Evolutionary conservation across 2,329 filamentous ascomycete species (phyloP).

Genomic region (Ilyonectria robusta): DNA sequence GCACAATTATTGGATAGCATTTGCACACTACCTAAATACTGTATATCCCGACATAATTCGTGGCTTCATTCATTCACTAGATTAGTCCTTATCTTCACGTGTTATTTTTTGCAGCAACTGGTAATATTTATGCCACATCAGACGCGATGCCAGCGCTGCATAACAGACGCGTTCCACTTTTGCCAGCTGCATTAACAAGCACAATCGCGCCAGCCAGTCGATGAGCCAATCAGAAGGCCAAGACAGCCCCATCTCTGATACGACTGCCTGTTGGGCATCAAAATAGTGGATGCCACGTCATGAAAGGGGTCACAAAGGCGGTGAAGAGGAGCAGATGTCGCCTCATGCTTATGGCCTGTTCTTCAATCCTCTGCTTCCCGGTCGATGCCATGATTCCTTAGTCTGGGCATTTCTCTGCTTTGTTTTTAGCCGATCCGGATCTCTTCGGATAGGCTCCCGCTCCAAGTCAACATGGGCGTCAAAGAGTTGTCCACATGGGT

Average conservation of each 20-base stretch:
- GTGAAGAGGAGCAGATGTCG: not conserved
- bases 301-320: not conserved
- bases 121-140: too few relatives aligned
- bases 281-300: conserved; percentile 3
- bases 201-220: too few relatives aligned
- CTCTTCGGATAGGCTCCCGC: not conserved
- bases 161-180: too few relatives aligned
- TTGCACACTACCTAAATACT: too few relatives aligned
- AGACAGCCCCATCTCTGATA: not conserved
- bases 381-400: not conserved
- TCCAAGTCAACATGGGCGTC: not conserved
- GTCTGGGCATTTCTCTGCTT: not conserved
- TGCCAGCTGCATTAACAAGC: too few relatives aligned
- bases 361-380: not conserved
- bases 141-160: too few relatives aligned
- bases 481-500: conserved; percentile 5
- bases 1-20: too few relatives aligned
- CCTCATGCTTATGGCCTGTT: not conserved
- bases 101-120: too few relatives aligned
- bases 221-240: not conserved
- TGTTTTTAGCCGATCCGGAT: not conserved
- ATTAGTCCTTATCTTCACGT: too few relatives aligned
- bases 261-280: not conserved
- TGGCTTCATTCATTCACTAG: too few relatives aligned
- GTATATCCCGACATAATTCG: too few relatives aligned